A percentile compares a stretch with the other conserved stretches of the same genome.
These are phyloP conservation scores for Pestalotiopsis sp. DNA, from an alignment of 2,329 filamentous ascomycete genomes.

Conservation along the genomic window DNA sequence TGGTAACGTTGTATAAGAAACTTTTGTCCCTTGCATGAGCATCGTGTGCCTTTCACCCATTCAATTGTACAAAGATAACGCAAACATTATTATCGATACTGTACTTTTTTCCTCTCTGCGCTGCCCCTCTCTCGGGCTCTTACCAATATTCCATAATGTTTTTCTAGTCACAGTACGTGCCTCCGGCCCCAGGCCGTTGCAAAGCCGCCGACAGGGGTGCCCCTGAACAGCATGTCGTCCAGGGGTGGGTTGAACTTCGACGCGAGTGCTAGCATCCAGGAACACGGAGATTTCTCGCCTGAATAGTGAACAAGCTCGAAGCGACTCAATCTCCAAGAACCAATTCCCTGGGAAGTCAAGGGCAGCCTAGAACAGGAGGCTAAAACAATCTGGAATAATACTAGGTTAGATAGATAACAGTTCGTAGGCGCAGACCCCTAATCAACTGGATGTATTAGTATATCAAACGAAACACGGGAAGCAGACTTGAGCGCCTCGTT, in stretches of 20 bases:
- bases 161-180: neutral
- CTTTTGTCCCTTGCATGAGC: neutral
- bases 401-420: neutral
- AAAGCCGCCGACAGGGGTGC: slow-evolving; percentile 4
- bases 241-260: neutral
- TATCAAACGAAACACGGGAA: neutral
- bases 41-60: neutral
- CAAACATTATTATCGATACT: neutral
- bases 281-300: slow-evolving; percentile 9
- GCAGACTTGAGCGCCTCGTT: neutral
- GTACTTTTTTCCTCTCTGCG: neutral
- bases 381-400: neutral
- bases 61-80: neutral
- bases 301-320: slow-evolving; percentile 3
- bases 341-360: neutral
- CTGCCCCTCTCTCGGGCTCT: neutral
- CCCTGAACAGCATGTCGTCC: neutral
- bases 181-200: neutral
- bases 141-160: neutral
- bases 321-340: neutral
- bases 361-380: neutral
- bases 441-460: neutral
- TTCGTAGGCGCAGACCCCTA: neutral
- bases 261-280: neutral
- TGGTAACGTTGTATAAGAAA: neutral